Evolutionary conservation across 352 stramenopile genomes (phyloP), one percentile per base, ranked within the genome.

Genomic region (Blastocystis sp.): DNA sequence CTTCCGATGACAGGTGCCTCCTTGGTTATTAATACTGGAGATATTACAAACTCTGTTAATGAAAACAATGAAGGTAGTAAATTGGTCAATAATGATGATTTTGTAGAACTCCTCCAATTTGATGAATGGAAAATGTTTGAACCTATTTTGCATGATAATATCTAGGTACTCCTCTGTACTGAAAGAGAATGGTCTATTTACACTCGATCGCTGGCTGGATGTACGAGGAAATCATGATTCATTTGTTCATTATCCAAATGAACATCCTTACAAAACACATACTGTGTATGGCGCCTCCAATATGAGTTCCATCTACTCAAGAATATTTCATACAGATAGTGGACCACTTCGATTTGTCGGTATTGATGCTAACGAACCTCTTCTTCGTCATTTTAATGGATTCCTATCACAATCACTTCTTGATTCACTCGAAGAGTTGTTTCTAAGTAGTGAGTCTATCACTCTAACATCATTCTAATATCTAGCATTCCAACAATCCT

Each of bases 171-270:
- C 71, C 1, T 65, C 71, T 1, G 46, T 83, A n/a, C 35, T 83
- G 24, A 83, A 83, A 43, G 46, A 65, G 7, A 52, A 39, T 29
- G 71, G 71, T 52, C 65, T 52, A 56, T 83, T 83, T 65, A 27
- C 32, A 12, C 24, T 43, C 12, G 43, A 66, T 54, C 56, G 29
- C n/a, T 83, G 71, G 71, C 46, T 83, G 51, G 71, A 83, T 63
- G 39, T 83, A 52, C 71, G 71, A 27, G 71, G 71, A 43, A 83
- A 83, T 43, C 71, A 83, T 56, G 71, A 83, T 42, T 57, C 71
- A 16, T 83, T 83, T 43, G 71, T 83, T 11, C 71, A 83, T 0
- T 83, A 83, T 37, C 42, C 46, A 21, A 56, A 63, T 24, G 24
- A 19, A 7, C 71, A 83, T 51, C 71, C 71, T 11, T 83, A 46